Conservation (phyloP, 2,329 filamentous ascomycete genomes). For the Lecanicillium sp. region DNA sequence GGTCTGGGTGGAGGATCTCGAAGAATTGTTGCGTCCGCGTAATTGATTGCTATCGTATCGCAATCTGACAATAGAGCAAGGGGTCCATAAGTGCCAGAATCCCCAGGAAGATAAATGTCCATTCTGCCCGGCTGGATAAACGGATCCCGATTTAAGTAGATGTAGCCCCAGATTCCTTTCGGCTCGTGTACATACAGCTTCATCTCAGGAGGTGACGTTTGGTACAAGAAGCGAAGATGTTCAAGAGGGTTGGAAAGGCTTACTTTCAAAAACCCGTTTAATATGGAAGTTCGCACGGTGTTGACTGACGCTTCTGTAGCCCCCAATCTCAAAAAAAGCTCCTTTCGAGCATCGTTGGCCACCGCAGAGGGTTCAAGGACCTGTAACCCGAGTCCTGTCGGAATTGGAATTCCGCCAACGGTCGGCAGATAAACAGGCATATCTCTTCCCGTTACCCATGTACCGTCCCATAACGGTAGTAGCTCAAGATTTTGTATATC, state of each 20-base stretch:
- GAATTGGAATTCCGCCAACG: slow-evolving; percentile 1
- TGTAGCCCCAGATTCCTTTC: too few species aligned
- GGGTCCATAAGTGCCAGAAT: background rate
- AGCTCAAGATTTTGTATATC: background rate
- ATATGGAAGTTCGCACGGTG: slow-evolving; percentile 5
- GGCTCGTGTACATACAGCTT: background rate
- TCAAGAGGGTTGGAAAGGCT: background rate
- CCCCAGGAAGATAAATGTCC: background rate
- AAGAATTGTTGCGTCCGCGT: background rate
- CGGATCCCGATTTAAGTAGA: background rate
- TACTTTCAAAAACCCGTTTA: background rate
- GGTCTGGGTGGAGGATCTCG: background rate
- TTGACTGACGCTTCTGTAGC: slow-evolving; percentile 8
- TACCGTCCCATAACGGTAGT: background rate
- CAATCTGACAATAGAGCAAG: background rate
- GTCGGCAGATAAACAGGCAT: background rate
- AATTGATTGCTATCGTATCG: background rate
- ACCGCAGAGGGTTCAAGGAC: slow-evolving; percentile 8
- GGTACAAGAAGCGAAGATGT: slow-evolving; percentile 15
- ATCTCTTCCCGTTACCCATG: background rate
- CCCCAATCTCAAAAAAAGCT: slow-evolving; percentile 13
- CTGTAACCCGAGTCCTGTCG: background rate
- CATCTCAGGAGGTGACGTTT: background rate
- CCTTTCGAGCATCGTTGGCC: slow-evolving; percentile 8
- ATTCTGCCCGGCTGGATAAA: background rate